Conservation (phyloP, 306 rosid species). For the Quillaja saponaria region DNA sequence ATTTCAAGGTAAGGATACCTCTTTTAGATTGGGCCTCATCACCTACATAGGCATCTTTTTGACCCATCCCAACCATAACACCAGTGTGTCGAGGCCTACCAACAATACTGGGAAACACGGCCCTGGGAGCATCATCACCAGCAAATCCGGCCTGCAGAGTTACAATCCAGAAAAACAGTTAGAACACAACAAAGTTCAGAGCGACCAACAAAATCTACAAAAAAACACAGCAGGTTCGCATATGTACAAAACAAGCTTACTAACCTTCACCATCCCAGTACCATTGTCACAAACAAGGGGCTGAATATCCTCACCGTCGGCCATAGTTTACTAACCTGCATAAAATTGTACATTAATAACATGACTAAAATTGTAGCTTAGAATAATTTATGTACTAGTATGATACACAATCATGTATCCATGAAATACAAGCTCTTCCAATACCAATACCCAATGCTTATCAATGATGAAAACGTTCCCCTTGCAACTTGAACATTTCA, state of each 20-base stretch:
- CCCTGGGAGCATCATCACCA: constrained; percentile 99
- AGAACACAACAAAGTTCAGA: no score
- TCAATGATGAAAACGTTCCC: background rate
- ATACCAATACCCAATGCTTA: background rate
- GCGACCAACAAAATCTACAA: background rate
- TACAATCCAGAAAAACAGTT: background rate
- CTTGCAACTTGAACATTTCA: no score
- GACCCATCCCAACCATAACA: constrained; percentile 99
- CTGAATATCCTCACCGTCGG: constrained; percentile 92
- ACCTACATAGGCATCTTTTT: constrained; percentile 97
- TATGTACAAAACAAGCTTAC: background rate
- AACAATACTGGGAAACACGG: constrained; percentile 95
- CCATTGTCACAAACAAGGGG: constrained; percentile 99
- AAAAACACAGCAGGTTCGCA: background rate
- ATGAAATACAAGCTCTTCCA: constrained; percentile 3
- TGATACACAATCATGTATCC: background rate
- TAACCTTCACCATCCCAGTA: constrained; percentile 99
- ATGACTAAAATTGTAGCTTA: background rate
- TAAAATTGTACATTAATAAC: background rate
- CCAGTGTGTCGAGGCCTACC: constrained; percentile 97
- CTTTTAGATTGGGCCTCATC: constrained; percentile 97
- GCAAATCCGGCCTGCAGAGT: constrained; percentile 85
- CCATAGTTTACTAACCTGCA: constrained; percentile 65
- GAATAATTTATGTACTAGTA: background rate
- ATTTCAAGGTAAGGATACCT: constrained; percentile 94